phyloP scores from a whole-genome alignment of 78 protist genomes.

The Dictyostelium discoideum region DNA sequence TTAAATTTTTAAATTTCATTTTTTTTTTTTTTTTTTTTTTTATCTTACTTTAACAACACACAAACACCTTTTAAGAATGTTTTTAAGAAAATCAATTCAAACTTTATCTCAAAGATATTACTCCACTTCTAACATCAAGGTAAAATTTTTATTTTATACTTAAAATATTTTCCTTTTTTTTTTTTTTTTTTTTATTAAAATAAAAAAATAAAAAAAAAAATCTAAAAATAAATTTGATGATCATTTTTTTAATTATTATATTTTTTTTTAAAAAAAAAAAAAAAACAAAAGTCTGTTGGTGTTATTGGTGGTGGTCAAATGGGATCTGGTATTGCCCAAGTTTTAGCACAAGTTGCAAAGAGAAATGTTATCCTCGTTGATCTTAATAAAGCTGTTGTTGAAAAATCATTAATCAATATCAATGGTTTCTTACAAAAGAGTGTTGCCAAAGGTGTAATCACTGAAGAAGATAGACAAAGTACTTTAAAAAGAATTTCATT shows the following conservation, averaged over 20 bases:
- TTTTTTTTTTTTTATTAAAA: background rate
- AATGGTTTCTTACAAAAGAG: constrained; percentile 29
- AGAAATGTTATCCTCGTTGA: constrained; percentile 85
- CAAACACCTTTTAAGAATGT: background rate
- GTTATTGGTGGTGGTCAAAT: constrained; percentile 89
- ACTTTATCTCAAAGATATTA: background rate
- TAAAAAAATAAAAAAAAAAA: background rate
- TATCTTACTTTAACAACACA: background rate
- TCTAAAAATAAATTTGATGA: background rate
- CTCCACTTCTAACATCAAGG: background rate
- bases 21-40: background rate
- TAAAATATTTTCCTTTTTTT: background rate
- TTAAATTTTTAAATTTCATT: background rate
- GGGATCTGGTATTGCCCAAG: constrained; percentile 94
- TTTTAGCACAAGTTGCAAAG: constrained; percentile 70
- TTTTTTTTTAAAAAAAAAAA: background rate
- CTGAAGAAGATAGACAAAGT: constrained; percentile 58
- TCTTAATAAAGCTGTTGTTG: constrained; percentile 22
- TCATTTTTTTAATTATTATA: background rate
- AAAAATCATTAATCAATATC: constrained; percentile 44
- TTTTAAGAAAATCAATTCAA: background rate
- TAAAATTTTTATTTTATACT: background rate
- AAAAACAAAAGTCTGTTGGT: constrained; percentile 67
- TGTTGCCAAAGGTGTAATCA: constrained; percentile 84
- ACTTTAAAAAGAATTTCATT: constrained; percentile 49